Evolutionary conservation across 495 filamentous ascomycete genomes (phyloP), one percentile per base, ranked within the genome.

Genomic region (Polyplosphaeria fusca): DNA sequence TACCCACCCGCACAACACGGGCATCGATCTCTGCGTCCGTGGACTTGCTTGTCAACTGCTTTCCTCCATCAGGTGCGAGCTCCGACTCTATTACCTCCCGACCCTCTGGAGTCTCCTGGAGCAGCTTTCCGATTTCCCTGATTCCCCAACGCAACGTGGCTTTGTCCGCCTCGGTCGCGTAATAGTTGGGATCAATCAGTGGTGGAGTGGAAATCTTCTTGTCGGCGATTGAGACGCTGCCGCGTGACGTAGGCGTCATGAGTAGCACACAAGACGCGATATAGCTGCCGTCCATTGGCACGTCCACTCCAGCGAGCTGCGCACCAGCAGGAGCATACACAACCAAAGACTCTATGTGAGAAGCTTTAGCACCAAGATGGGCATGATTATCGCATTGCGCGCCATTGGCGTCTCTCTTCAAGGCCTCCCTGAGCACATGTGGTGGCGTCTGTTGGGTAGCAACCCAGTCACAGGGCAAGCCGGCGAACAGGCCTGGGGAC

Each of bases 141-240:
- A 48, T 54, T 0, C 49, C 61, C 38, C 52, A 49, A 14, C 61
- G 49, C 55, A 55, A 45, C 1, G 60, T 47, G 14, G 47, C 39
- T 14, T 26, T 16, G 32, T 64, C 61, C 5, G 55, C 52, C 28
- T 64, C 61, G 4, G 61, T 64, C 2, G 60, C 60, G 23, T 58
- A 58, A 45, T 63, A 63, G 24, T 74, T 76, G 0, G 83, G 81
- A 60, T 86, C 76, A 58, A 86, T 82, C 0, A 76, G 53, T 0
- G 83, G 76, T 20, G 78, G 74, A 9, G 70, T 80, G 2, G 65
- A 52, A 0, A 82, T 82, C 66, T 86, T 68, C 0, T 74, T 68
- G 0, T 81, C 84, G 27, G 76, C 71, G 18, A 89, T 71, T 0
- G 66, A 74, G 0, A 85, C 77, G 13, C 74, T 70, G 28, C 86